phyloP scores from a whole-genome alignment of 768 basidiomycete species.

The Sarcomyxa edulis region DNA sequence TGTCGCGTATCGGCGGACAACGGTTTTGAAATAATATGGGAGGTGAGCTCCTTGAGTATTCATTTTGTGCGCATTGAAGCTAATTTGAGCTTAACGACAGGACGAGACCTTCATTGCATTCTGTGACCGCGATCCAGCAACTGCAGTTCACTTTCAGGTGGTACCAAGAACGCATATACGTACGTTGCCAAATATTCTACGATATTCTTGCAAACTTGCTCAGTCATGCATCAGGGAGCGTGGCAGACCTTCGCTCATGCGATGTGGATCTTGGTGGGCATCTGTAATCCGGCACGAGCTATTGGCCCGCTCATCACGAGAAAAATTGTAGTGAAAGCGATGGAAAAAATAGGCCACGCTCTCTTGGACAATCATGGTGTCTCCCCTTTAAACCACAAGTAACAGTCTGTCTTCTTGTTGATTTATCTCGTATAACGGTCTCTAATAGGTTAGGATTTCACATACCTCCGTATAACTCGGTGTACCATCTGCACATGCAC shows the following conservation, averaged over 20 bases:
- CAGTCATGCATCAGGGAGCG: slow-evolving; percentile 38
- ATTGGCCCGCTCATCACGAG: not conserved
- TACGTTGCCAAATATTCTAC: slow-evolving; percentile 16
- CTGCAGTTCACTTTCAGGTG: slow-evolving; percentile 43
- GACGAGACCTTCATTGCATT: slow-evolving; percentile 47
- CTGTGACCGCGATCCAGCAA: slow-evolving; percentile 43
- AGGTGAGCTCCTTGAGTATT: slow-evolving; percentile 25
- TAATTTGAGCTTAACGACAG: slow-evolving; percentile 18
- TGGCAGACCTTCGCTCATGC: slow-evolving; percentile 36
- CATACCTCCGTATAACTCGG: slow-evolving; percentile 71
- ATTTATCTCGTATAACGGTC: slow-evolving; percentile 18
- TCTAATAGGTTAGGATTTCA: slow-evolving; percentile 72
- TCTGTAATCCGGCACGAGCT: not conserved
- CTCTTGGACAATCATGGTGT: slow-evolving; percentile 44
- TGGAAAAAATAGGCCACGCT: slow-evolving; percentile 45
- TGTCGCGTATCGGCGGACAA: slow-evolving; percentile 35
- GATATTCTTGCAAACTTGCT: not conserved
- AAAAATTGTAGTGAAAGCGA: slow-evolving; percentile 31
- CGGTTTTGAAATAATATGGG: slow-evolving; percentile 45
- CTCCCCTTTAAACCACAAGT: slow-evolving; percentile 42
- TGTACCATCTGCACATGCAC: slow-evolving; percentile 73
- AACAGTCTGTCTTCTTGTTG: no score
- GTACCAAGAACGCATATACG: slow-evolving; percentile 50
- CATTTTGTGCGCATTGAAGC: not conserved
- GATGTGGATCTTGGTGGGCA: slow-evolving; percentile 47